These are phyloP conservation scores for Phalaenopsis hybrid DNA, from an alignment of 116 monocot genomes.

Conservation along the genomic window DNA sequence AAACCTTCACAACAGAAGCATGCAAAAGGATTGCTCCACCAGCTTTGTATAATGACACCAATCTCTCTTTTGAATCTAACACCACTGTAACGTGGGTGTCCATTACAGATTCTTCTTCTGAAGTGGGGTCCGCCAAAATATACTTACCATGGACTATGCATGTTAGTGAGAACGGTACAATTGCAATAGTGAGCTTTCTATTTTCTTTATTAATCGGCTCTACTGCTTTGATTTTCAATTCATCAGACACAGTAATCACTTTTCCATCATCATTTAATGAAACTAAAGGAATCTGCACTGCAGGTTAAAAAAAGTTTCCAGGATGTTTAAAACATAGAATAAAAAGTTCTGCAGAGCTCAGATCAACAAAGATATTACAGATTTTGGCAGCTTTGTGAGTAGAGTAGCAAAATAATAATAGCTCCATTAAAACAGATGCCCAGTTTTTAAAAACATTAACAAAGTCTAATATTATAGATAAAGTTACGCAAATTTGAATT, in stretches of 20 bases:
- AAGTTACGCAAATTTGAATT: not conserved
- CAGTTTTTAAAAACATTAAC: not conserved
- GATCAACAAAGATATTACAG: not conserved
- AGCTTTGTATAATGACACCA: conserved; percentile 69
- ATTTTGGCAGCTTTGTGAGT: not conserved
- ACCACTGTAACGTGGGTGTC: conserved; percentile 70
- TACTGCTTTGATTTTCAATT: conserved; percentile 35
- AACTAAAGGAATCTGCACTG: conserved; percentile 92
- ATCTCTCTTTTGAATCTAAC: conserved; percentile 41
- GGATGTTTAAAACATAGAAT: not conserved
- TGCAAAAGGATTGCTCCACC: conserved; percentile 58
- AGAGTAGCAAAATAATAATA: not conserved
- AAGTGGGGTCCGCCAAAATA: conserved; percentile 73
- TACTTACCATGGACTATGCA: conserved; percentile 69
- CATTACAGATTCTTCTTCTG: conserved; percentile 85
- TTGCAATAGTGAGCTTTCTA: conserved; percentile 52
- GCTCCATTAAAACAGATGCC: not conserved
- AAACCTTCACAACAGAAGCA: conserved; percentile 57
- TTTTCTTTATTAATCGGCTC: conserved; percentile 83
- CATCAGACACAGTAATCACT: conserved; percentile 60
- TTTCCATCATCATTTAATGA: conserved; percentile 79
- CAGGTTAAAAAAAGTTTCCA: conserved; percentile 6
- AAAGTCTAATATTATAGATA: not conserved
- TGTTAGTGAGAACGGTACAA: conserved; percentile 73
- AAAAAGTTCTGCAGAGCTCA: not conserved